Evolutionary conservation across 73 alveolate genomes (phyloP), one percentile per base, ranked within the genome.

Genomic region (Blepharisma japonicum): DNA sequence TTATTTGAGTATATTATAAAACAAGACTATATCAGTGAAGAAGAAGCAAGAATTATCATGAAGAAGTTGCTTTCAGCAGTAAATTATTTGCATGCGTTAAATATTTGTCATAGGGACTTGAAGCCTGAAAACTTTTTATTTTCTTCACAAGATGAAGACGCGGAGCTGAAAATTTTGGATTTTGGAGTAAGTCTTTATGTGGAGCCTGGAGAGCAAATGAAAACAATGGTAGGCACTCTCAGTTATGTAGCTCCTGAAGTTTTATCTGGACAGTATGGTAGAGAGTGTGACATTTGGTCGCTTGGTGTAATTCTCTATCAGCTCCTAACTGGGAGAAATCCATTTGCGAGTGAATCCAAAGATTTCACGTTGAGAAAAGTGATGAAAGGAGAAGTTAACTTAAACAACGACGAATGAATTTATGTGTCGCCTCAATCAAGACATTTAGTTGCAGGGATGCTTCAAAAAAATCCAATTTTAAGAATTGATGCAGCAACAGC

Each of bases 141-240:
- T 45, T 77, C 68, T 56, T 72, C 89, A 21, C 53, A 80, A 47
- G 80, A 79, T 38, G 81, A 83, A 11, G 83, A 84, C 42, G 80
- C 86, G n/a, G 91, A 87, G 25, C 68, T 93, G 8, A 93, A 92
- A 88, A 76, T 90, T 71, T 79, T 90, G 20, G 97, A 90, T 84
- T 90, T 90, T 81, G 97, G 97, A 11, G 67, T 87, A 50, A 68
- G 81, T 0, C 77, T 39, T 39, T 32, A 4, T 7, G 6, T 55
- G 25, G 6, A 45, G 6, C n/a, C 68, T 3, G 66, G 66, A 53
- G 45, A 61, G 39, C 14, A n/a, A 11, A 11, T 61, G 77, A 25
- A 61, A 9, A 20, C 50, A 9, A 25, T n/a, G 20, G 77, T 25
- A 61, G 77, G 77, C n/a, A 61, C 77, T 11, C 50, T 25, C 5